Percentiles rank a stretch among this genome's conserved stretches.
Conservation (phyloP, 768 basidiomycete species). For the Lactarius sanguifluus region DNA sequence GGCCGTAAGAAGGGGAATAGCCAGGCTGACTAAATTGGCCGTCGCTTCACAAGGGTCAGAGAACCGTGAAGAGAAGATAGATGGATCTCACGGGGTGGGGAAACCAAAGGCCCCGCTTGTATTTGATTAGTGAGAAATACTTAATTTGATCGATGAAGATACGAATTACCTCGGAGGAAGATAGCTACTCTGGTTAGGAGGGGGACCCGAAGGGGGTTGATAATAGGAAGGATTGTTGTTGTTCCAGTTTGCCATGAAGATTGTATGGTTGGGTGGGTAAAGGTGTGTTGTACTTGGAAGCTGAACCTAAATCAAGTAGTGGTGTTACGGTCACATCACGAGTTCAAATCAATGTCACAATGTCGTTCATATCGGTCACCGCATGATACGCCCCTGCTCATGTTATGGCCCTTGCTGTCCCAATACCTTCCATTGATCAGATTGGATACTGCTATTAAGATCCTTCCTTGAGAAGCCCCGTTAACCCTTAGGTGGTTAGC, state of each 20-base stretch:
- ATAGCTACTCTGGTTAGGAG: slow-evolving; percentile 9
- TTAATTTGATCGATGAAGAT: neutral
- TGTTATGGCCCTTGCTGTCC: too few species aligned
- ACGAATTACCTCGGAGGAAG: slow-evolving; percentile 10
- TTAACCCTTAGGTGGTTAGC: neutral
- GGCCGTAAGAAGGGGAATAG: slow-evolving; percentile 30
- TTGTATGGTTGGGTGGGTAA: neutral
- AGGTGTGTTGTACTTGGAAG: neutral
- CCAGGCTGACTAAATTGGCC: slow-evolving; percentile 20
- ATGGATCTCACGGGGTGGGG: slow-evolving; percentile 21
- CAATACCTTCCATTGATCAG: neutral
- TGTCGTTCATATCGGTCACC: too few species aligned
- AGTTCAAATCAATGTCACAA: neutral
- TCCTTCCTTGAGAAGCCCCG: too few species aligned
- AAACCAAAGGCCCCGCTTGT: slow-evolving; percentile 12
- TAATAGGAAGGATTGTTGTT: slow-evolving; percentile 12
- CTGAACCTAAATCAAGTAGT: neutral
- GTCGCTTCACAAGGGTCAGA: slow-evolving; percentile 9
- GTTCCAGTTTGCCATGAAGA: slow-evolving; percentile 19
- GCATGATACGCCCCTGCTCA: neutral
- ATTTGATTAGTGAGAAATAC: neutral
- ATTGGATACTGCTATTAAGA: neutral
- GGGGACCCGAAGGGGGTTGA: slow-evolving; percentile 22
- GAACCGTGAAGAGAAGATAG: neutral
- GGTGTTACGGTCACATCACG: slow-evolving; percentile 1